These are phyloP conservation scores for Tetracladium maxilliforme DNA, from an alignment of 2,329 filamentous ascomycete species.

Conservation along the genomic window DNA sequence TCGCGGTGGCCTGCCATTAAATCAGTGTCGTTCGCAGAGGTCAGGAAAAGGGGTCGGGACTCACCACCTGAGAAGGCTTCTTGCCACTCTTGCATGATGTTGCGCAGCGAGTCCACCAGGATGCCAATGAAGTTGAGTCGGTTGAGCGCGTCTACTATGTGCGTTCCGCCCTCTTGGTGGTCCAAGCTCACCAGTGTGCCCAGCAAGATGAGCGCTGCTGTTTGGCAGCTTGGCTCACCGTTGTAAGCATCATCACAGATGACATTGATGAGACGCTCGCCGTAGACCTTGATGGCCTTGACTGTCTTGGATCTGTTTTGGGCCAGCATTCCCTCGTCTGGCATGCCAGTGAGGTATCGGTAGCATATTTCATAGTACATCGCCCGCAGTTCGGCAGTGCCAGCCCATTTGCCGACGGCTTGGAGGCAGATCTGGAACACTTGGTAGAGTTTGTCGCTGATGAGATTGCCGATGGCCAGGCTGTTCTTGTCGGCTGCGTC, in stretches of 20 bases:
- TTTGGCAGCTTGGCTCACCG: slow-evolving; percentile 67
- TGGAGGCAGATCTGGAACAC: slow-evolving; percentile 78
- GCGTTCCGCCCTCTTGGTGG: slow-evolving; percentile 53
- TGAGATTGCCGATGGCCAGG: slow-evolving; percentile 58
- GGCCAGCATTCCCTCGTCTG: no score
- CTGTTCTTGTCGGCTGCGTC: no score
- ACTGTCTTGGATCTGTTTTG: slow-evolving; percentile 41
- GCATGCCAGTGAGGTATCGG: slow-evolving; percentile 63
- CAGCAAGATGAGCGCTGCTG: slow-evolving; percentile 76
- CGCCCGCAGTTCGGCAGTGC: slow-evolving; percentile 58
- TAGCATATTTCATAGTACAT: slow-evolving; percentile 88
- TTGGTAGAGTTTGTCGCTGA: slow-evolving; percentile 81
- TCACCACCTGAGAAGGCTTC: slow-evolving; percentile 40
- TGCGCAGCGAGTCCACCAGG: slow-evolving; percentile 74
- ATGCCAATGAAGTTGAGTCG: slow-evolving; percentile 84
- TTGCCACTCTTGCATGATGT: slow-evolving; percentile 59
- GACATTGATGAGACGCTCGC: slow-evolving; percentile 69
- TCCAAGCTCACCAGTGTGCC: slow-evolving; percentile 63
- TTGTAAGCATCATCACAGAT: slow-evolving; percentile 89
- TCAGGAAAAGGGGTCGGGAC: slow-evolving; percentile 8
- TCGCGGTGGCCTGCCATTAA: slow-evolving; percentile 15
- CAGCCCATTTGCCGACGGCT: slow-evolving; percentile 61
- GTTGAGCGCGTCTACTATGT: slow-evolving; percentile 66
- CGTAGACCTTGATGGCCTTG: slow-evolving; percentile 63
- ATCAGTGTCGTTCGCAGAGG: slow-evolving; percentile 3